Base-by-base conservation (phyloP, 192 early-diverging fungal genomes). In the Entophlyctis luteolus region DNA sequence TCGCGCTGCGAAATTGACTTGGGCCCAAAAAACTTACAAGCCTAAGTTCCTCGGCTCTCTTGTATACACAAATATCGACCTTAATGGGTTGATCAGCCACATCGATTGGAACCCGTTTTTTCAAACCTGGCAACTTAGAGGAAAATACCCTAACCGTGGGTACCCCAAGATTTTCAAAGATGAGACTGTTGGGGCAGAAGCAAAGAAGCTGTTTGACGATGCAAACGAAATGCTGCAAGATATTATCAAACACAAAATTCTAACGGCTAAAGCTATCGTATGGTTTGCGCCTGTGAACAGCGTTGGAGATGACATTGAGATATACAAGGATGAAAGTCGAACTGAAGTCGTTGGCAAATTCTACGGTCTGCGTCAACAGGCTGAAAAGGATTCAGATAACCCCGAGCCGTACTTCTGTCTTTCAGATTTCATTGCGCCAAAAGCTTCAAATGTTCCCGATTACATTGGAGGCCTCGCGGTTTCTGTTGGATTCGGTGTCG, bases 101-200 rank as follows among this genome's bases (percentile, higher is more conserved):
- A 95, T 98, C 52, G 95, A 98, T 76, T 98, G 95, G 93, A 98
- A 94, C 56, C 95, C 95, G 32, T 98, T 98, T 86, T 98, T 98
- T 86, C 95, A 98, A 74, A 93, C 93, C 16, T 98, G 92, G 90
- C 95, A 98, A 78, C 81, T 98, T 25, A 84, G 95, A 27, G 95
- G 94, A 56, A 91, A 89, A 69, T 97, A 97, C 70, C 94, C 94
- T 20, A 97, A 97, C 82, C 90, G 95, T 60, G 93, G 95, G 27
- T 98, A 87, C 72, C 95, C 95, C 66, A 95, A 95, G 85, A 93
- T 98, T 67, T 98, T 98, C 79, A 90, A 94, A 57, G 95, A 98
- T 73, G 93, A 94, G 55, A 83, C 90, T 1, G 95, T 98, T 27
- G 77, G 94, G 16, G 81, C 86, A 0, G 95, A 98, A 76, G 95